Base-by-base conservation (phyloP, 2,329 filamentous ascomycete species). In the Phyllosticta capitalensis region DNA sequence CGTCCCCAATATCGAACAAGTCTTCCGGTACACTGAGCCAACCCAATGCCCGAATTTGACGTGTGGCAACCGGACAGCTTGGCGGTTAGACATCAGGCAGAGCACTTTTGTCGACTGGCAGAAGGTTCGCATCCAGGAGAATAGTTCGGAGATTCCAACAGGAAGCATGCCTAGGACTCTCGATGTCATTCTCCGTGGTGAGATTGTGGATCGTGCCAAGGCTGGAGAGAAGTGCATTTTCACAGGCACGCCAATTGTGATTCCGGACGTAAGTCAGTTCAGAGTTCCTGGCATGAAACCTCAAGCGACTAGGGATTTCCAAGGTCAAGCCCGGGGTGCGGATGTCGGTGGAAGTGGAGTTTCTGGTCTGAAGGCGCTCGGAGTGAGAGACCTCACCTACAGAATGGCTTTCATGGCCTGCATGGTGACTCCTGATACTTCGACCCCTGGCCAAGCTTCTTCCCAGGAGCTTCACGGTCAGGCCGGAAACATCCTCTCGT, bases 101-200 rank as follows among this genome's bases (percentile, higher is more conserved):
- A 96, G 92, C 73, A 97, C 92, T 0, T 99, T 99, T 71, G 89
- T 99, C 63, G 94, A 99, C 76, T 99, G 94, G 94, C 94, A 99
- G 72, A 97, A 97, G 73, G 91, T 97, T 22, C 89, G 95, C 63
- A 90, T 97, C 63, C 94, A 99, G 75, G 94, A 99, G 74, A 99
- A 97, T 77, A 96, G 91, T 65, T 92, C 92, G 3, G 94, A 99
- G 72, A 99, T 99, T 45, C 94, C 94, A 0, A 99, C 94, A 0
- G 94, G 94, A 58, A 96, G 92, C 76, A 99, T 99, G 94, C 94
- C 94, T 22, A 84, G 94, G 61, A 99, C 94, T 2, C 94, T 99
- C 84, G 94, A 99, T 68, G 88, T 99, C 50, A 96, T 99, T 65
- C 76, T 99, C 33, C 87, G 94, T 62, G 94, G 94, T 68, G 94